Conservation (phyloP, 768 basidiomycete species). For the Naganishia randhawae region DNA sequence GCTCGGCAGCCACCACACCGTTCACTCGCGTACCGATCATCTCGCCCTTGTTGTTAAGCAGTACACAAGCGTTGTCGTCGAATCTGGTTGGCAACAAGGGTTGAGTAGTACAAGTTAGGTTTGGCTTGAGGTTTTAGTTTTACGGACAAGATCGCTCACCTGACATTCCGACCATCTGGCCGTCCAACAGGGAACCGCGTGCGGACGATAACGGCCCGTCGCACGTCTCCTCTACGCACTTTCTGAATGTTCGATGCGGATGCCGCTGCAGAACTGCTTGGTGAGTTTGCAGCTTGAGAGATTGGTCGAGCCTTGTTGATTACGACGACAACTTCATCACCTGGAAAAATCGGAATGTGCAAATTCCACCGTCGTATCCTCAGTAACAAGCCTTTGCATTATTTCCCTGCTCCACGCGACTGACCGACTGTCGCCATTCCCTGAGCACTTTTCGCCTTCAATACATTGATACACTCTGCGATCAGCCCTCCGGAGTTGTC, state of each 20-base stretch:
- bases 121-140: not conserved
- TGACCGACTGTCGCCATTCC: conserved; percentile 68
- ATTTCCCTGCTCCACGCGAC: conserved; percentile 24
- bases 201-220: conserved; percentile 91
- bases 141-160: conserved; percentile 42
- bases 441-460: conserved; percentile 92
- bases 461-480: conserved; percentile 91
- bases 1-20: conserved; percentile 84
- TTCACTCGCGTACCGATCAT: conserved; percentile 93
- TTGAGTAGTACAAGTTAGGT: conserved; percentile 1
- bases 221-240: conserved; percentile 86
- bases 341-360: conserved; percentile 47
- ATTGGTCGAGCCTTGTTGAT: conserved; percentile 85
- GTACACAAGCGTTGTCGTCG: conserved; percentile 92
- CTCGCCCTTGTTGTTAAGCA: conserved; percentile 83
- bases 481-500: conserved; percentile 95
- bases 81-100: conserved; percentile 54
- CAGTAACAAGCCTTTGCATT: not conserved
- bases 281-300: conserved; percentile 55
- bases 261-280: conserved; percentile 55
- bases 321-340: conserved; percentile 94
- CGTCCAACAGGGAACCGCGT: conserved; percentile 80
- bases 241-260: conserved; percentile 66
- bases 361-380: not conserved
- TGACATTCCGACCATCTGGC: conserved; percentile 78